Percentiles rank a stretch among this genome's conserved stretches.
phyloP scores from a whole-genome alignment of 768 basidiomycete species.

The Paxillus rubicundulus region DNA sequence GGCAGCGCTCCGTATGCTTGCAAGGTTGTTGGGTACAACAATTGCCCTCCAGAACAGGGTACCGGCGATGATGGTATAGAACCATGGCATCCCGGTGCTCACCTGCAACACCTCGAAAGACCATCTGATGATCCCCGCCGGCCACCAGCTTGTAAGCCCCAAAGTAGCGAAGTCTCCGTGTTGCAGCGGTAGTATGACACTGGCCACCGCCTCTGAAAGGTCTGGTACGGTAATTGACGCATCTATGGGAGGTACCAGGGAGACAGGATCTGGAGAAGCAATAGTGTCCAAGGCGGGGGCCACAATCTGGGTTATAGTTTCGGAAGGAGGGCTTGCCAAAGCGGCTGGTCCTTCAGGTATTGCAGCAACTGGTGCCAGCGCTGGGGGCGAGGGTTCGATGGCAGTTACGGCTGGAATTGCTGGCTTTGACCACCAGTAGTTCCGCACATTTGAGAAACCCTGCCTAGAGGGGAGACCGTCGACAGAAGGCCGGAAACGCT shows the following conservation, averaged over 20 bases:
- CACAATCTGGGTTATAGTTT: neutral
- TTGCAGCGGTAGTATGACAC: slow-evolving; percentile 49
- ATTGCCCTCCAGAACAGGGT: slow-evolving; percentile 58
- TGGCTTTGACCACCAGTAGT: slow-evolving; percentile 34
- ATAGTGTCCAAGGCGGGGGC: neutral
- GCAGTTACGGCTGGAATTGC: neutral
- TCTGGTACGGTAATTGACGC: slow-evolving; percentile 6
- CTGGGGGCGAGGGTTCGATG: neutral
- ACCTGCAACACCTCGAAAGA: slow-evolving; percentile 69
- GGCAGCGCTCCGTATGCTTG: slow-evolving; percentile 54
- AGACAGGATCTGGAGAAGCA: slow-evolving; percentile 5
- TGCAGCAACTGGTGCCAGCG: slow-evolving; percentile 6
- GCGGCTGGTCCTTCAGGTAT: neutral
- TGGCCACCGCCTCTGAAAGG: slow-evolving; percentile 22
- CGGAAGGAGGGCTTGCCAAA: neutral
- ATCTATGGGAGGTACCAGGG: slow-evolving; percentile 9
- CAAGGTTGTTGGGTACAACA: slow-evolving; percentile 60
- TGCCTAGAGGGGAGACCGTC: slow-evolving; percentile 7
- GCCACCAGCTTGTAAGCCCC: slow-evolving; percentile 64
- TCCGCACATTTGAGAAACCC: slow-evolving; percentile 20
- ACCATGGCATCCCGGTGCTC: slow-evolving; percentile 73
- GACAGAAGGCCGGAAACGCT: slow-evolving; percentile 6
- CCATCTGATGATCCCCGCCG: slow-evolving; percentile 61
- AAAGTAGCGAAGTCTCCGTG: slow-evolving; percentile 71
- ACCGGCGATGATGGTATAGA: slow-evolving; percentile 72